A percentile compares a stretch with the other conserved stretches of the same genome.
These are phyloP conservation scores for Rhytidiadelphus loreus DNA, from an alignment of 225 moss, liverwort and hornwort genomes.

Conservation along the genomic window DNA sequence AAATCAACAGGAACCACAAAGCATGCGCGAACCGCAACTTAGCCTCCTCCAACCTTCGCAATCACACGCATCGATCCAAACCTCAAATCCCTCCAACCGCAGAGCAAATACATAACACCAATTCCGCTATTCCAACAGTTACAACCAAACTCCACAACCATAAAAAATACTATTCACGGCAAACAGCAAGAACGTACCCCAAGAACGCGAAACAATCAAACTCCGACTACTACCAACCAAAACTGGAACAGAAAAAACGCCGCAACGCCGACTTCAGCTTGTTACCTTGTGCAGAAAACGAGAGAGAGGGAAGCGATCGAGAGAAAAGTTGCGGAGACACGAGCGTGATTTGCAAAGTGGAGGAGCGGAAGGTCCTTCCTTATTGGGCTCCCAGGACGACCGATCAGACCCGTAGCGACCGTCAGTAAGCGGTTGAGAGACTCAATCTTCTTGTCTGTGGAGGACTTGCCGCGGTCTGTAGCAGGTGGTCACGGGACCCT, in stretches of 20 bases:
- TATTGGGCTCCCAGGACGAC: background rate
- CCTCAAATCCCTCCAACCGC: background rate
- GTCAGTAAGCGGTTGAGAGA: background rate
- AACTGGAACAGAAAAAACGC: too few relatives aligned
- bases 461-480: background rate
- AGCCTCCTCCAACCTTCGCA: background rate
- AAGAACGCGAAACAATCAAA: background rate
- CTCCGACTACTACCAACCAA: background rate
- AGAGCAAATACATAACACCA: background rate
- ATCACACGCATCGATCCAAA: slow-evolving; percentile 10
- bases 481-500: background rate
- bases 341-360: background rate
- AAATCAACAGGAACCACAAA: background rate
- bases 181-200: background rate
- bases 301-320: background rate
- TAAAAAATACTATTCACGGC: background rate
- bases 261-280: background rate
- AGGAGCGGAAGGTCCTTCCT: background rate
- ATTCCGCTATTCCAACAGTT: background rate
- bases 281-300: background rate
- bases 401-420: background rate
- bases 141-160: background rate
- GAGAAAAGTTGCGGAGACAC: background rate
- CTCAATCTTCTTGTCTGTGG: background rate
- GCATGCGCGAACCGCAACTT: background rate